A percentile compares a stretch with the other conserved stretches of the same genome.
phyloP scores from a whole-genome alignment of 78 protist genomes.

The Dictyostelium firmibasis region DNA sequence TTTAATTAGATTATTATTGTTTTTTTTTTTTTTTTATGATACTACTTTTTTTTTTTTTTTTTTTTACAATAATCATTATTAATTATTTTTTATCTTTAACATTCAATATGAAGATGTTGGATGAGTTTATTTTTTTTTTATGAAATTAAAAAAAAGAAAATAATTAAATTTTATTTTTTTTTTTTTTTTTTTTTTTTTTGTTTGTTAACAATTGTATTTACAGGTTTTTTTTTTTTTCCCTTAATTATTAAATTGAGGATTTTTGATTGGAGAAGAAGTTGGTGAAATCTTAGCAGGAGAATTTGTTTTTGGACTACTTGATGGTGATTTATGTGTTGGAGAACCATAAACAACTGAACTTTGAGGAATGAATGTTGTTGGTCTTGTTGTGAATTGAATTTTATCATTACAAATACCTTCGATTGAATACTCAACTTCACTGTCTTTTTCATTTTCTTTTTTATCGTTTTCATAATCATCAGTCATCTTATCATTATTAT shows the following conservation, averaged over 20 bases:
- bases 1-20: no score
- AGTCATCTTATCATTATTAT: background rate
- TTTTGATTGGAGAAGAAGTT: background rate
- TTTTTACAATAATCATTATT: no score
- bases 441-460: background rate
- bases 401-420: conserved; percentile 3
- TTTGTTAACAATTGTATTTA: background rate
- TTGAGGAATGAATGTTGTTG: conserved; percentile 24
- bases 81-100: no score
- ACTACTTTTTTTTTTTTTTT: no score
- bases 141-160: background rate
- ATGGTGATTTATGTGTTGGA: conserved; percentile 13
- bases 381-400: conserved; percentile 25
- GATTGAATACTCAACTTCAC: background rate
- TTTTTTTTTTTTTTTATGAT: no score
- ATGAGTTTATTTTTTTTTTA: no score
- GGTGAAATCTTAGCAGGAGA: background rate
- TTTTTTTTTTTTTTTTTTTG: background rate
- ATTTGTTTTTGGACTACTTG: background rate
- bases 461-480: background rate
- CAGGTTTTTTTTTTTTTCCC: background rate
- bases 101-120: no score
- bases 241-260: background rate
- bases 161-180: no score
- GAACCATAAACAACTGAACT: conserved; percentile 26